Conservation (phyloP, 2,329 filamentous ascomycete genomes). For the Aspergillus pseudoterreus region DNA sequence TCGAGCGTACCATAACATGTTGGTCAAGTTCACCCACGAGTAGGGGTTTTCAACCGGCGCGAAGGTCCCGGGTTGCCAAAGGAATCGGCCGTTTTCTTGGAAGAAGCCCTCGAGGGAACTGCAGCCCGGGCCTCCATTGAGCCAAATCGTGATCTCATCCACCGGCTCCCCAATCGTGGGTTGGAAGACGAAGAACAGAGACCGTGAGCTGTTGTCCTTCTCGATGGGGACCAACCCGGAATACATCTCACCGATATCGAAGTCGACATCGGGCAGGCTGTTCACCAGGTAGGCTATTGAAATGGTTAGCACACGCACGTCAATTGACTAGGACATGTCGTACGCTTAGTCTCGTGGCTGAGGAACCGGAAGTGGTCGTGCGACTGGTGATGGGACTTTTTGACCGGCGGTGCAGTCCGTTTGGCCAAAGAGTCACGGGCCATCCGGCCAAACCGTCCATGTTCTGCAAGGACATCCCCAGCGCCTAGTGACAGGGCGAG, state of each 20-base stretch:
- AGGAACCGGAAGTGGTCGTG: conserved; percentile 25
- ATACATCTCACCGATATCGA: conserved; percentile 58
- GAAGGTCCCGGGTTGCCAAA: conserved; percentile 67
- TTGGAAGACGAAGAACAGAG: conserved; percentile 50
- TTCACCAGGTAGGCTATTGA: conserved; percentile 60
- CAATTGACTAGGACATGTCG: conserved; percentile 2
- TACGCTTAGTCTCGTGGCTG: conserved; percentile 23
- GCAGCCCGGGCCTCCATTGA: conserved; percentile 55
- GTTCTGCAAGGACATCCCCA: conserved; percentile 16
- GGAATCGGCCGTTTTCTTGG: conserved; percentile 73
- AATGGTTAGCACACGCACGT: not conserved
- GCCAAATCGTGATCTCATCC: conserved; percentile 42
- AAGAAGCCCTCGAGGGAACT: conserved; percentile 65
- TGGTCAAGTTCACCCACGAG: conserved; percentile 72
- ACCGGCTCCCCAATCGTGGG: conserved; percentile 41
- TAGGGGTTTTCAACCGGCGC: conserved; percentile 64
- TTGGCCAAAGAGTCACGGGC: conserved; percentile 22
- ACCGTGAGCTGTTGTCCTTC: conserved; percentile 39
- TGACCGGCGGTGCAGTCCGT: conserved; percentile 10
- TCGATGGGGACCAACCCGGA: conserved; percentile 54
- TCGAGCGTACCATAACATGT: conserved; percentile 63
- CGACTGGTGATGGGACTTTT: conserved; percentile 8
- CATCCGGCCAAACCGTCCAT: conserved; percentile 24
- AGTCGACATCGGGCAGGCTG: conserved; percentile 64
- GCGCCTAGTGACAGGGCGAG: conserved; percentile 19